Conservation (phyloP, 768 basidiomycete genomes). For the Calocybe indica region DNA sequence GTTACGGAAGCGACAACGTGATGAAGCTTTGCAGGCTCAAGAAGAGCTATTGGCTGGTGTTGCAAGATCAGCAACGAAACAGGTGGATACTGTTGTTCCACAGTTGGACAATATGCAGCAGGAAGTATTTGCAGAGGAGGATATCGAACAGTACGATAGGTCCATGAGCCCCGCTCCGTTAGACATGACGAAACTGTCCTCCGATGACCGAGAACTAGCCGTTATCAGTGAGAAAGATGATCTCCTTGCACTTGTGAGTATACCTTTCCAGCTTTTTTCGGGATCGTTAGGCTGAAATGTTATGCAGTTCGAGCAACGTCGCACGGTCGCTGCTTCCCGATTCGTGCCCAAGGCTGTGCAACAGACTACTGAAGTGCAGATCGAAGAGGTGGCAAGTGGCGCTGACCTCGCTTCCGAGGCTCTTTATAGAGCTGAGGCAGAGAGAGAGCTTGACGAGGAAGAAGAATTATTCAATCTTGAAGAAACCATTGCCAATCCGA, state of each 20-base stretch:
- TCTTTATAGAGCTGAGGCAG: constrained; percentile 85
- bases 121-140: constrained; percentile 41
- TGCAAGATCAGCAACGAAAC: constrained; percentile 46
- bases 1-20: constrained; percentile 90
- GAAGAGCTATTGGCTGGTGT: constrained; percentile 85
- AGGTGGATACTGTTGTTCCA: constrained; percentile 28
- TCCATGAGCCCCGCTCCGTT: constrained; percentile 82
- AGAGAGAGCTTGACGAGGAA: constrained; percentile 91
- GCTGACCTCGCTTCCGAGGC: constrained; percentile 86
- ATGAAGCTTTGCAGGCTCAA: constrained; percentile 92
- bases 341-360: constrained; percentile 79
- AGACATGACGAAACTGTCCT: constrained; percentile 61
- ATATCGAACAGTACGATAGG: constrained; percentile 75
- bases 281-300: constrained; percentile 4
- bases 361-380: constrained; percentile 34
- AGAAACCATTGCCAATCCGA: constrained; percentile 77
- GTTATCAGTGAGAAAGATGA: constrained; percentile 70
- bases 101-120: constrained; percentile 23
- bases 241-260: constrained; percentile 54
- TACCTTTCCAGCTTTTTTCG: constrained; percentile 1
- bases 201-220: constrained; percentile 79
- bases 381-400: constrained; percentile 52
- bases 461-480: constrained; percentile 95
- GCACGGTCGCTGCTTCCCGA: constrained; percentile 74
- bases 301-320: constrained; percentile 70